Conservation (phyloP, 495 filamentous ascomycete genomes). For the Rostrohypoxylon terebratum region DNA sequence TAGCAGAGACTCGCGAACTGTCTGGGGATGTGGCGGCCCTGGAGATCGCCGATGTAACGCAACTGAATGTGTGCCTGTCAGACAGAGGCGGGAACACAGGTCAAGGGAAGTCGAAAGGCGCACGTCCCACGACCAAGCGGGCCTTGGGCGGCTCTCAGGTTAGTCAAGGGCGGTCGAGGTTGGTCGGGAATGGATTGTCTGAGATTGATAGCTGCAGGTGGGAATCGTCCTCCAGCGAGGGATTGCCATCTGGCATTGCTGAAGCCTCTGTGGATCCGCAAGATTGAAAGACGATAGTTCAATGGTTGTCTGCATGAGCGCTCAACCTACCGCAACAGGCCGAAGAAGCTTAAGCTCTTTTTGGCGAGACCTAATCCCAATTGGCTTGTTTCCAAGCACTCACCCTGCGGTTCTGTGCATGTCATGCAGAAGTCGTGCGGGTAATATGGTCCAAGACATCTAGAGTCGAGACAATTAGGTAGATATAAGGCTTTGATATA, state of each 20-base stretch:
- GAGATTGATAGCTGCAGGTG: slow-evolving; percentile 49
- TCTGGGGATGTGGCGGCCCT: slow-evolving; percentile 34
- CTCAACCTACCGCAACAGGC: slow-evolving; percentile 40
- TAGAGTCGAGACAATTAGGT: slow-evolving; percentile 42
- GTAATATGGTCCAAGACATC: slow-evolving; percentile 37
- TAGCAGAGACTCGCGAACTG: slow-evolving; percentile 41
- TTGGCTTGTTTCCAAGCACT: slow-evolving; percentile 38
- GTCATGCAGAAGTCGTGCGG: slow-evolving; percentile 47
- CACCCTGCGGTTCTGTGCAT: slow-evolving; percentile 43
- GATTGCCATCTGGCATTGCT: slow-evolving; percentile 63
- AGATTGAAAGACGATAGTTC: slow-evolving; percentile 49
- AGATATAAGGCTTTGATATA: slow-evolving; percentile 46
- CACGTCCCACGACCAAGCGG: slow-evolving; percentile 45
- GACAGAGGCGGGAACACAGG: slow-evolving; percentile 41
- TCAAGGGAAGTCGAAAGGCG: slow-evolving; percentile 34
- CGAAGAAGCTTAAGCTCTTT: slow-evolving; percentile 42
- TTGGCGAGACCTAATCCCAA: slow-evolving; percentile 39
- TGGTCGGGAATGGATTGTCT: slow-evolving; percentile 46
- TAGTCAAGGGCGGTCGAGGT: slow-evolving; percentile 28
- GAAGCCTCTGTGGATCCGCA: slow-evolving; percentile 49
- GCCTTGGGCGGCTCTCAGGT: slow-evolving; percentile 44
- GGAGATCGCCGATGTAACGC: slow-evolving; percentile 43
- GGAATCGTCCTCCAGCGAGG: slow-evolving; percentile 57
- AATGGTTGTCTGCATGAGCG: slow-evolving; percentile 46
- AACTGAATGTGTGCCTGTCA: slow-evolving; percentile 36